Percentiles rank a stretch among this genome's conserved stretches.
Evolutionary conservation across 1,284 basidiomycete genomes (phyloP).

Genomic region (Pulchroboletus neoregius): DNA sequence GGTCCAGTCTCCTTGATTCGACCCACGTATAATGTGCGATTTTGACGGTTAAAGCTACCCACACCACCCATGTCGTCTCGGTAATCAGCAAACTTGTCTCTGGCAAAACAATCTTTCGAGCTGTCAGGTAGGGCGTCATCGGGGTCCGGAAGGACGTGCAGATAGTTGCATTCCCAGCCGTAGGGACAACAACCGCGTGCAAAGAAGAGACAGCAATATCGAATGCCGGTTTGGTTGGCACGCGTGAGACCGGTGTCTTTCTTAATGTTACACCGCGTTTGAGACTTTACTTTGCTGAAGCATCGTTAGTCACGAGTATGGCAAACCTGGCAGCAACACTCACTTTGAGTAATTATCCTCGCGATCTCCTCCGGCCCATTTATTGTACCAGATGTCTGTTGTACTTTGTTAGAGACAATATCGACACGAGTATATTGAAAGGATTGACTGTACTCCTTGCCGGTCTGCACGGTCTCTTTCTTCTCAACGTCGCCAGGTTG

Average conservation of each 20-base stretch:
- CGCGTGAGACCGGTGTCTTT: conserved; percentile 90
- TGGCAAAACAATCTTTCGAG: conserved; percentile 94
- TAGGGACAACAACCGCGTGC: conserved; percentile 96
- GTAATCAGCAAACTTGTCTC: conserved; percentile 97
- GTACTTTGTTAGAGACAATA: conserved; percentile 17
- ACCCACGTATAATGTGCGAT: conserved; percentile 93
- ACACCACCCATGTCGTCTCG: conserved; percentile 99
- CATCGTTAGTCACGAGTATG: conserved; percentile 4
- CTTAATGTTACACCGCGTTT: conserved; percentile 87
- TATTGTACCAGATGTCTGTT: conserved; percentile 97
- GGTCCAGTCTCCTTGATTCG: conserved; percentile 89
- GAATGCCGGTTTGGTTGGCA: conserved; percentile 86
- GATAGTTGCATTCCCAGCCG: conserved; percentile 95
- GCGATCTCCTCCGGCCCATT: conserved; percentile 94
- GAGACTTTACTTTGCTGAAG: conserved; percentile 85
- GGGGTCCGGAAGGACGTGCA: conserved; percentile 82
- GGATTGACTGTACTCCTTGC: conserved; percentile 87
- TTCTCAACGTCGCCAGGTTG: conserved; percentile 87
- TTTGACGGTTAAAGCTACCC: conserved; percentile 90
- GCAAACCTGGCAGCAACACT: conserved; percentile 28
- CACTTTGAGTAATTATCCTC: conserved; percentile 92
- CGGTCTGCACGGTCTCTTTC: conserved; percentile 83
- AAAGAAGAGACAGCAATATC: conserved; percentile 95
- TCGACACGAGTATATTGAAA: neutral
- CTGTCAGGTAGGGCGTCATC: conserved; percentile 75